Base-by-base conservation (phyloP, 2,329 filamentous ascomycete species). In the Diaporthe australafricana region DNA sequence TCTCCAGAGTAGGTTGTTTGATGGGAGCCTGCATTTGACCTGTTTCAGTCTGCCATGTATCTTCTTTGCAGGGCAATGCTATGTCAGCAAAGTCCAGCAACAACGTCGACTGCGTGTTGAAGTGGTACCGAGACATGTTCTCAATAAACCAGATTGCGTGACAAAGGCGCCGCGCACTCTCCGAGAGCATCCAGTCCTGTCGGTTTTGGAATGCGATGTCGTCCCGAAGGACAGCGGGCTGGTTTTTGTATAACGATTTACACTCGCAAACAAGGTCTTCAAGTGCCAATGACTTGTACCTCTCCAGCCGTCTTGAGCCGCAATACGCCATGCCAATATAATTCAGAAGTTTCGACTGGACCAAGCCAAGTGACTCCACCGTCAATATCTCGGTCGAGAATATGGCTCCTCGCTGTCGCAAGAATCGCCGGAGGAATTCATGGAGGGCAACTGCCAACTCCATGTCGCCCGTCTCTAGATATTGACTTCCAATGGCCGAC, bases 401-500 rank as follows among this genome's bases (percentile, higher is more conserved):
- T 1, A 63, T n/a, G 7, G 53, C n/a, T 7, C 52, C 45, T 38
- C n/a, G 35, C 25, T 45, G 53, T 30, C 55, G 63, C 53, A 71
- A 62, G 53, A 71, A 35, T n/a, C 70, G 40, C 47, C 70, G 30
- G 11, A 71, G 70, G 16, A 71, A 71, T 45, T 71, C 70, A 22
- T 71, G 70, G 12, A 71, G 70, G 3, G 55, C 70, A 1, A 57
- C n/a, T 22, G 70, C 32, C 38, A 69, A 22, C 25, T 71, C 63
- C 45, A 35, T 53, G 7, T 68, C 32, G 16, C 27, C 50, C 14
- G 27, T 55, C 3, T 67, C 60, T 2, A 71, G 30, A 30, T 62
- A 71, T 27, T 68, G 70, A 25, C 70, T 71, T 20, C 70, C 70
- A 16, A 71, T 55, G n/a, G 70, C 70, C 16, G 70, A 60, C 63